These are phyloP conservation scores for Kazachstania africana DNA, from an alignment of 805 yeast species.

Conservation along the genomic window DNA sequence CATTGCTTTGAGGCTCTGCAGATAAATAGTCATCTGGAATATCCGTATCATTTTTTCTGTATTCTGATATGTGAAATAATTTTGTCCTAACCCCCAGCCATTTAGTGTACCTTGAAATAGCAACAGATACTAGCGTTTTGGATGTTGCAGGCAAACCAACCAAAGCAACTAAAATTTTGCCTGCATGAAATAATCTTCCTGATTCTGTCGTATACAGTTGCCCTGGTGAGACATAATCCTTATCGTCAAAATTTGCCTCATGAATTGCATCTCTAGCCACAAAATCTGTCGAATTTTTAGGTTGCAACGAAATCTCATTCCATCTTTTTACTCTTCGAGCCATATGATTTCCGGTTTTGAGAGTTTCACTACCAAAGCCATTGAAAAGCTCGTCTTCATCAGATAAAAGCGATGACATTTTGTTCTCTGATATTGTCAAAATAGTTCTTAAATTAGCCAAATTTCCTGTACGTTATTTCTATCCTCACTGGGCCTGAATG, in stretches of 20 bases:
- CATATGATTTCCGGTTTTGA: slow-evolving; percentile 40
- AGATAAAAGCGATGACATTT: too few relatives aligned
- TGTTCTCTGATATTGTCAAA: too few relatives aligned
- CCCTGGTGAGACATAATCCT: slow-evolving; percentile 67
- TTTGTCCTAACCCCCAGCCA: slow-evolving; percentile 95
- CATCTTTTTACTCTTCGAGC: slow-evolving; percentile 45
- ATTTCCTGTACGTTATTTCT: too few relatives aligned
- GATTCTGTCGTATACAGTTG: slow-evolving; percentile 88
- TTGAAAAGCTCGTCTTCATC: too few relatives aligned
- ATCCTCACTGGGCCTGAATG: too few relatives aligned
- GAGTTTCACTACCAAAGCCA: too few relatives aligned
- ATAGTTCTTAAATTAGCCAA: too few relatives aligned
- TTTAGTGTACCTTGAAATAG: slow-evolving; percentile 80
- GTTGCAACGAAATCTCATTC: slow-evolving; percentile 12
- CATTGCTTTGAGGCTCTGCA: slow-evolving; percentile 36
- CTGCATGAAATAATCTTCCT: slow-evolving; percentile 91
- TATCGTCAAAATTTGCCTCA: slow-evolving; percentile 28
- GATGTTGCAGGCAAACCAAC: slow-evolving; percentile 96
- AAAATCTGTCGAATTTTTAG: neutral
- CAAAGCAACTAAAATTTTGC: slow-evolving; percentile 76
- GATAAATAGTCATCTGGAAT: slow-evolving; percentile 63
- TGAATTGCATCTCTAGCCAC: slow-evolving; percentile 50
- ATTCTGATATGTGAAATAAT: slow-evolving; percentile 85
- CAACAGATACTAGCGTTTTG: slow-evolving; percentile 84
- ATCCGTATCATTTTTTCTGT: slow-evolving; percentile 45